Base-by-base conservation (phyloP, 2,329 filamentous ascomycete species). In the Venturiaceae sp. region DNA sequence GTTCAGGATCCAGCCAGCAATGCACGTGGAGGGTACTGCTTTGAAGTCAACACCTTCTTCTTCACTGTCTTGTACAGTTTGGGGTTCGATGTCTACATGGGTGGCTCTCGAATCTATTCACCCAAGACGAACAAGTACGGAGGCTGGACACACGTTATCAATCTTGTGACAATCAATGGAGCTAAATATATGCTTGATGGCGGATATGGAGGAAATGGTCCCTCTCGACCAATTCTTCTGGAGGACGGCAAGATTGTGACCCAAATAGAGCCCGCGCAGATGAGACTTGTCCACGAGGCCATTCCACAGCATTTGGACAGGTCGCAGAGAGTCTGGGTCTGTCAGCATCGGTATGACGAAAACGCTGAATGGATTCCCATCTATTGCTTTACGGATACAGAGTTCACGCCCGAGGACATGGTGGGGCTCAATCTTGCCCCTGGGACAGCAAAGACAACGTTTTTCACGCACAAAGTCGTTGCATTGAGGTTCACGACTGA, bases 351-450 rank as follows among this genome's bases (percentile, higher is more conserved):
- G 4, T 76, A 73, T 55, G 70, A 77, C 62, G 34, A 41, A 16
- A 36, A 36, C 26, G 47, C 26, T 4, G 71, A 77, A 50, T 91
- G 85, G 83, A 73, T 77, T 19, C 73, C 80, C 1, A 80, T 77
- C 52, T 89, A 88, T 68, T 81, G 78, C 61, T 91, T 90, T 68
- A 78, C 79, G 1, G 82, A 87, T 61, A 73, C 79, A 16, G 85
- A 88, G 68, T 88, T 86, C 68, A 66, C 82, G 34, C 78, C 77
- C 4, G 69, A 74, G 46, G 85, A 88, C 68, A 87, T 83, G 64
- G 76, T 75, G 33, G 73, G 85, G 8, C 75, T 85, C 73, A 87
- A 82, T 67, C 80, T 75, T 63, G 79, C 67, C 52, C 81, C 80
- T 1, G 82, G 79, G 62, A 76, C 75, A 58, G 26, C 26, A 5